phyloP scores from a whole-genome alignment of 1,139 yeast species.

The Meyerozyma athensensis region DNA sequence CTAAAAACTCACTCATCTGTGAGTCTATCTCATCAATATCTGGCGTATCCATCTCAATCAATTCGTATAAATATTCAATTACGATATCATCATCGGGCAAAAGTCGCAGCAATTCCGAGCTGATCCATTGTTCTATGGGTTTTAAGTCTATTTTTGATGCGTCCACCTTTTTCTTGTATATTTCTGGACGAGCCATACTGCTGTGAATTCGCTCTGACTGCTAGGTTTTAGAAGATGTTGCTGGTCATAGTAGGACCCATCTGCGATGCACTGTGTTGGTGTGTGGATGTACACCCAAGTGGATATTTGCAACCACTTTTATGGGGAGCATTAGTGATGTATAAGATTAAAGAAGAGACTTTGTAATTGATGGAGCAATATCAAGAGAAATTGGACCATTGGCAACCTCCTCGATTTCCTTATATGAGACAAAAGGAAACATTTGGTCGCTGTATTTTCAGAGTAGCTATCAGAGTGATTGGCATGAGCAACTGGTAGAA shows the following conservation, averaged over 20 bases:
- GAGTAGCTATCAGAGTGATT: not conserved
- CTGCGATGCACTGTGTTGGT: not conserved
- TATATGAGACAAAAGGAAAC: not conserved
- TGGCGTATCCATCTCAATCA: constrained; percentile 9
- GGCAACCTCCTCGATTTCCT: not conserved
- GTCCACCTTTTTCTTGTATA: constrained; percentile 6
- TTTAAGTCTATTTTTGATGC: constrained; percentile 8
- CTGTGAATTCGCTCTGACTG: not conserved
- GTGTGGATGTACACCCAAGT: not conserved
- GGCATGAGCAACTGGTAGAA: no score
- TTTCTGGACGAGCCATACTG: not conserved
- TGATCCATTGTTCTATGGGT: constrained; percentile 10
- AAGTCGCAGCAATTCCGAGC: constrained; percentile 7
- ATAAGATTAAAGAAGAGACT: no score
- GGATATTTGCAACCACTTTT: not conserved
- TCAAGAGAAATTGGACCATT: not conserved
- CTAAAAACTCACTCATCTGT: constrained; percentile 12
- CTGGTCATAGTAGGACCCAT: no score
- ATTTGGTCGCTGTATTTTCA: not conserved
- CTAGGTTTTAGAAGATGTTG: no score
- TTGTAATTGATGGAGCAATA: not conserved
- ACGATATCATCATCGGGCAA: constrained; percentile 15
- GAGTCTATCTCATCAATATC: constrained; percentile 8
- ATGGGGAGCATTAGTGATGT: no score
- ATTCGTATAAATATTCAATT: constrained; percentile 11